Conservation (phyloP, 352 stramenopile genomes). For the Globisporangium yorkense region DNA sequence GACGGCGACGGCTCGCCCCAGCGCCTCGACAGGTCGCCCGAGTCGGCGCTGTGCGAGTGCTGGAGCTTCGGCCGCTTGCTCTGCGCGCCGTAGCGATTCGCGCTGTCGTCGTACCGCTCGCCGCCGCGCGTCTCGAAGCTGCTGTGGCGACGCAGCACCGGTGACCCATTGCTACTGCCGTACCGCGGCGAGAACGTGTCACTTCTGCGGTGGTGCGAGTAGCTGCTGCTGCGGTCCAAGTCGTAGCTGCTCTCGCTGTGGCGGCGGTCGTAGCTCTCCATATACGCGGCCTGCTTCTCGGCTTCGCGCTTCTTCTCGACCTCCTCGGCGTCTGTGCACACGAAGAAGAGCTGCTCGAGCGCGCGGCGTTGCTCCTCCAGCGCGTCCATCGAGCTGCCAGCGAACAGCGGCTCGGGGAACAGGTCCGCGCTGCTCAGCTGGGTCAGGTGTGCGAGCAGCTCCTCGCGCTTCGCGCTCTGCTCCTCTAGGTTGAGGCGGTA, state of each 20-base stretch:
- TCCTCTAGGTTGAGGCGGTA: conserved; percentile 68
- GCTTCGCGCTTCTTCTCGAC: conserved; percentile 46
- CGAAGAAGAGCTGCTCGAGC: conserved; percentile 43
- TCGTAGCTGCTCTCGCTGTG: background rate
- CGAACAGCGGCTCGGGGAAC: conserved; percentile 32
- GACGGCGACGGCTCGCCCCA: conserved; percentile 12
- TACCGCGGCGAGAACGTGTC: background rate
- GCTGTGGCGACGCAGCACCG: conserved; percentile 39
- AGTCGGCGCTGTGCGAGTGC: conserved; percentile 57
- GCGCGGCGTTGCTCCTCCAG: conserved; percentile 36
- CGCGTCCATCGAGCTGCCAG: conserved; percentile 19
- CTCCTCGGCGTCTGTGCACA: conserved; percentile 51
- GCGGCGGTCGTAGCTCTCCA: conserved; percentile 8
- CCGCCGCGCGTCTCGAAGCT: conserved; percentile 14
- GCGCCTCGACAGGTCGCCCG: conserved; percentile 18
- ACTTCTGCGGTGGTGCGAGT: background rate
- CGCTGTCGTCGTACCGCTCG: conserved; percentile 12
- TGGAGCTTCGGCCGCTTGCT: conserved; percentile 56
- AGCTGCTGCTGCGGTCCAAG: background rate
- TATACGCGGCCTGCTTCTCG: conserved; percentile 37
- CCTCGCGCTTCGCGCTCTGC: conserved; percentile 57
- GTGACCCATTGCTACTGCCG: conserved; percentile 8
- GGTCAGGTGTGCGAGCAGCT: conserved; percentile 46
- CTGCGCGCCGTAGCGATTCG: conserved; percentile 19
- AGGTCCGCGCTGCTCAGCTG: conserved; percentile 34